Percentiles rank a stretch among this genome's conserved stretches.
These are phyloP conservation scores for Centrapalus pauciflorus DNA, from an alignment of 129 eudicot genomes.

Conservation along the genomic window DNA sequence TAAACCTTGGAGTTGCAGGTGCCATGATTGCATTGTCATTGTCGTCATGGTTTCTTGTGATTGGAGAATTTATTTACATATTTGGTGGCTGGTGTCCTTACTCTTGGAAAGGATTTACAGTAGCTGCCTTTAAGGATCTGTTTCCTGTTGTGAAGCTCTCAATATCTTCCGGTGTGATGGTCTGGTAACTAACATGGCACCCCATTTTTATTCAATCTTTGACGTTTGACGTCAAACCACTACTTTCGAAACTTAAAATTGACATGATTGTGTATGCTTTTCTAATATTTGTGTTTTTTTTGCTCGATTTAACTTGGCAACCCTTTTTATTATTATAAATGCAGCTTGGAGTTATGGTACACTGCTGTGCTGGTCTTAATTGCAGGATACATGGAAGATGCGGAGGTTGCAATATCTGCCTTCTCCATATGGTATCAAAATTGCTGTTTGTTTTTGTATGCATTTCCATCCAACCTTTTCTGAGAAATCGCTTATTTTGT, in stretches of 20 bases:
- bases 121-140: conserved; percentile 47
- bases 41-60: conserved; percentile 44
- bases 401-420: conserved; percentile 37
- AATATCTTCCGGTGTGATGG: conserved; percentile 52
- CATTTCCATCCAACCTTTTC: no score
- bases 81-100: conserved; percentile 46
- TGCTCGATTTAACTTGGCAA: no score
- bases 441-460: neutral
- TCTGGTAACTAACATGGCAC: no score
- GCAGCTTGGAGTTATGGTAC: conserved; percentile 57
- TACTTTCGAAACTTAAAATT: no score
- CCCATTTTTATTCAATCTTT: no score
- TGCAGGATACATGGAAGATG: conserved; percentile 40
- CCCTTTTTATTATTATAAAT: neutral
- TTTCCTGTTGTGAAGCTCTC: no score
- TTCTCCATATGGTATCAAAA: conserved; percentile 41
- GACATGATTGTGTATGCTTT: no score
- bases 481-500: no score
- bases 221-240: neutral
- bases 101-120: conserved; percentile 50
- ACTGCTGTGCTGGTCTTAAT: conserved; percentile 34
- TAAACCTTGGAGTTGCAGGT: conserved; percentile 37
- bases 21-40: conserved; percentile 41
- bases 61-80: conserved; percentile 33
- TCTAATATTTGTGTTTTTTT: no score